These are phyloP conservation scores for Xylariaceae sp. DNA, from an alignment of 2,329 filamentous ascomycete genomes.

Conservation along the genomic window DNA sequence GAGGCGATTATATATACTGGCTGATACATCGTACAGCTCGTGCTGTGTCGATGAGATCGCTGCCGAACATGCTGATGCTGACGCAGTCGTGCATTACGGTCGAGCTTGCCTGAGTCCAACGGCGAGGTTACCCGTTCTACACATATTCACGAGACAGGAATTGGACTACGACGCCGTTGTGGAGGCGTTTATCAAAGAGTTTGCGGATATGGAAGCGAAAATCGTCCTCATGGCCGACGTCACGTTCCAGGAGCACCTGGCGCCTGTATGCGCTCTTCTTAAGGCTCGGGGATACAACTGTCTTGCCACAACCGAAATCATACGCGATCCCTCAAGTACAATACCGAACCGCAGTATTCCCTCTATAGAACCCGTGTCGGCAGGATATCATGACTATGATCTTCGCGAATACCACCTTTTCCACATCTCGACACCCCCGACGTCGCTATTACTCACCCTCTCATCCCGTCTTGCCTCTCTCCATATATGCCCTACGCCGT, in stretches of 20 bases:
- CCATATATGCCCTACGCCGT: slow-evolving; percentile 66
- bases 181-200: slow-evolving; percentile 63
- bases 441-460: slow-evolving; percentile 80
- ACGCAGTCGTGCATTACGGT: slow-evolving; percentile 92
- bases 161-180: slow-evolving; percentile 60
- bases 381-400: slow-evolving; percentile 34
- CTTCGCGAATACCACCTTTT: slow-evolving; percentile 72
- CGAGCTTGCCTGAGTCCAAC: slow-evolving; percentile 89
- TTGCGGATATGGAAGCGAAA: slow-evolving; percentile 58
- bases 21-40: slow-evolving; percentile 92
- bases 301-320: slow-evolving; percentile 64
- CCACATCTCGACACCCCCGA: slow-evolving; percentile 76
- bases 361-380: slow-evolving; percentile 2
- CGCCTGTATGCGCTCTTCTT: slow-evolving; percentile 52
- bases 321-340: slow-evolving; percentile 71
- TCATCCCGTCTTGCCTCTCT: slow-evolving; percentile 75
- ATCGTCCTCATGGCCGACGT: slow-evolving; percentile 85
- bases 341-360: slow-evolving; percentile 74
- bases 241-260: slow-evolving; percentile 74
- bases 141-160: slow-evolving; percentile 76
- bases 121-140: slow-evolving; percentile 78
- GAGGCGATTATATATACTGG: slow-evolving; percentile 71
- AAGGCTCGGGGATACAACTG: slow-evolving; percentile 62
- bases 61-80: slow-evolving; percentile 85
- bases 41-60: slow-evolving; percentile 98